These are phyloP conservation scores for Amanita pallidorosea DNA, from an alignment of 768 basidiomycete genomes.

Conservation along the genomic window DNA sequence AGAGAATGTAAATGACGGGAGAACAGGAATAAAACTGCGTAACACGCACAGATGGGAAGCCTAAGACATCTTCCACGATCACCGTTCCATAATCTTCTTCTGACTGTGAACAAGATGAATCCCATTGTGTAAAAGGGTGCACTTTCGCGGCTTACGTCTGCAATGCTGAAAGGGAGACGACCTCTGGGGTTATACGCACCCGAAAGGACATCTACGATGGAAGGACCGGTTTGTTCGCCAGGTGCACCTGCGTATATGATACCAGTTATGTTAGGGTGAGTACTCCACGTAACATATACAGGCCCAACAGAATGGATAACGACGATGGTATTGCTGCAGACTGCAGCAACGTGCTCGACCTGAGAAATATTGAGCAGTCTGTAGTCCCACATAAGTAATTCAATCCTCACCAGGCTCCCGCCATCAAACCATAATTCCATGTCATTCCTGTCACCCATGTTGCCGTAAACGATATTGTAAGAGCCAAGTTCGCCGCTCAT, in stretches of 20 bases:
- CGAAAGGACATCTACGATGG: constrained; percentile 68
- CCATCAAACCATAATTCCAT: constrained; percentile 49
- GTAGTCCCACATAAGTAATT: constrained; percentile 8
- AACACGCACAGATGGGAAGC: constrained; percentile 25
- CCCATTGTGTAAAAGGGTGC: neutral
- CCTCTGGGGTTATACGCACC: constrained; percentile 70
- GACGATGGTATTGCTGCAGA: constrained; percentile 71
- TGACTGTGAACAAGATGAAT: constrained; percentile 14
- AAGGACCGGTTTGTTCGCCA: constrained; percentile 74
- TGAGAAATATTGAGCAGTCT: constrained; percentile 15
- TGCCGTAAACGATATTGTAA: constrained; percentile 53
- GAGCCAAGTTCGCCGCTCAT: constrained; percentile 42
- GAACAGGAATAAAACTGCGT: constrained; percentile 9
- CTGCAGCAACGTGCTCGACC: constrained; percentile 49
- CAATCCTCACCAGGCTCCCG: constrained; percentile 27
- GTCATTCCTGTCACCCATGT: constrained; percentile 50
- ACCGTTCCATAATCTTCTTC: constrained; percentile 30
- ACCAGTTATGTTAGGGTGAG: constrained; percentile 62
- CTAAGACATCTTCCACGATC: constrained; percentile 31
- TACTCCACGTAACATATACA: constrained; percentile 62
- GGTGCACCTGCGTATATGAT: constrained; percentile 44
- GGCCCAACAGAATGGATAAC: constrained; percentile 74
- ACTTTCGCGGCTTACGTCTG: constrained; percentile 30
- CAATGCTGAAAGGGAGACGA: constrained; percentile 65
- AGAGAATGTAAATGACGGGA: neutral